These are phyloP conservation scores for Acacia concinna DNA, from an alignment of 331 rosid species.

Conservation along the genomic window DNA sequence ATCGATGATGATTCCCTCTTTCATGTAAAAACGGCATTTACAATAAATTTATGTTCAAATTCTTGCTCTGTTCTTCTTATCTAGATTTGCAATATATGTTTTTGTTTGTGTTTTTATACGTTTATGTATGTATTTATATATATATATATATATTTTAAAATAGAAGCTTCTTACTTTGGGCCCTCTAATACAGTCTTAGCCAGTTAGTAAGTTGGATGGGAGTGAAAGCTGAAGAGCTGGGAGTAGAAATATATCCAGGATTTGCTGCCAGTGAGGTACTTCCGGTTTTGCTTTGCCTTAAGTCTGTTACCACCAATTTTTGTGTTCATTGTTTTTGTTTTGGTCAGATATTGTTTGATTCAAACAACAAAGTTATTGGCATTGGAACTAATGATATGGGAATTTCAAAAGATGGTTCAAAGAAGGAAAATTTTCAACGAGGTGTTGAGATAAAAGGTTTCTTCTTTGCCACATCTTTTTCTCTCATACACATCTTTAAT, in stretches of 20 bases:
- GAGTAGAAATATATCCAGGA: conserved; percentile 94
- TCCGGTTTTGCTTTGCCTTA: conserved; percentile 23
- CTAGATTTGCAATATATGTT: neutral
- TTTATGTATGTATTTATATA: neutral
- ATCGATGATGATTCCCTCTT: neutral
- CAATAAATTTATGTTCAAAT: neutral
- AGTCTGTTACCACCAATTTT: conserved; percentile 14
- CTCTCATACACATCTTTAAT: neutral
- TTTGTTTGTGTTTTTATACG: neutral
- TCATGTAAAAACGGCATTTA: neutral
- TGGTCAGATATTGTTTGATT: conserved; percentile 75
- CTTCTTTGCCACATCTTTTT: conserved; percentile 30
- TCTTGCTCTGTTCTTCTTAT: neutral
- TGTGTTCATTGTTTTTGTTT: conserved; percentile 20
- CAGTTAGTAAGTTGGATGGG: conserved; percentile 96
- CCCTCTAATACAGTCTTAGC: conserved; percentile 66
- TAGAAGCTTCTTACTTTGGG: conserved; percentile 31
- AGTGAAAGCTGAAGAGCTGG: conserved; percentile 93
- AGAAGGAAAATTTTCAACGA: conserved; percentile 80
- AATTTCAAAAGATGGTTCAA: conserved; percentile 82
- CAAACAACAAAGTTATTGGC: conserved; percentile 65
- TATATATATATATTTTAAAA: neutral
- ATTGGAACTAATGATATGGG: conserved; percentile 97
- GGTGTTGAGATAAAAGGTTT: conserved; percentile 85
- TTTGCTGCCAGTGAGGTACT: conserved; percentile 95